Percentiles rank a stretch among this genome's conserved stretches.
These are phyloP conservation scores for Elasticomyces elasticus DNA, from an alignment of 495 filamentous ascomycete genomes.

Conservation along the genomic window DNA sequence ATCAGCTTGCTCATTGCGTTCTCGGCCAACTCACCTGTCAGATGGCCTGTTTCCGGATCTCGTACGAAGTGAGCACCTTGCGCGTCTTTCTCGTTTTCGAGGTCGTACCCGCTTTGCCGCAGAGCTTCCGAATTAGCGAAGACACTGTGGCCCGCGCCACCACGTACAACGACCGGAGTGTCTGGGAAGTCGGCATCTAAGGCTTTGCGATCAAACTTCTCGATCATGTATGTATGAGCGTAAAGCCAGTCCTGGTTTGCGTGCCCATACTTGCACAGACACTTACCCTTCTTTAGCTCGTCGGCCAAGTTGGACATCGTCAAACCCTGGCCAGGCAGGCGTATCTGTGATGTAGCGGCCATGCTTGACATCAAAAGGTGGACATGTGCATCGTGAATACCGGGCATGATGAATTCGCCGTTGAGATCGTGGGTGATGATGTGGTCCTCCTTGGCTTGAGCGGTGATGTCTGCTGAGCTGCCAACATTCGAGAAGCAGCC, in stretches of 20 bases:
- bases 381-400: slow-evolving; percentile 19
- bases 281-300: slow-evolving; percentile 12
- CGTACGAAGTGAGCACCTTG: slow-evolving; percentile 10
- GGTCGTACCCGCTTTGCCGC: slow-evolving; percentile 12
- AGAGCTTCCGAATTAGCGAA: slow-evolving; percentile 15
- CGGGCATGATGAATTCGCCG: slow-evolving; percentile 15
- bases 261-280: slow-evolving; percentile 10
- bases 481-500: background rate
- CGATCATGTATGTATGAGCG: background rate
- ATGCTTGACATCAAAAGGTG: slow-evolving; percentile 13
- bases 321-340: background rate
- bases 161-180: slow-evolving; percentile 8
- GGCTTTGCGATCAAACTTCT: slow-evolving; percentile 12
- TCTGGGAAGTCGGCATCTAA: slow-evolving; percentile 17
- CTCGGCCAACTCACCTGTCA: slow-evolving; percentile 18
- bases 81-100: slow-evolving; percentile 14
- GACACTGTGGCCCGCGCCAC: slow-evolving; percentile 11
- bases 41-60: slow-evolving; percentile 6
- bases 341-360: slow-evolving; percentile 5
- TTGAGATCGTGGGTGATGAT: slow-evolving; percentile 8
- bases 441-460: background rate
- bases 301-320: slow-evolving; percentile 7
- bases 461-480: background rate
- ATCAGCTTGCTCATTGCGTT: slow-evolving; percentile 12
- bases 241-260: slow-evolving; percentile 14